Evolutionary conservation across 2,329 filamentous ascomycete species (phyloP).

Genomic region (Beauveria brongniartii): DNA sequence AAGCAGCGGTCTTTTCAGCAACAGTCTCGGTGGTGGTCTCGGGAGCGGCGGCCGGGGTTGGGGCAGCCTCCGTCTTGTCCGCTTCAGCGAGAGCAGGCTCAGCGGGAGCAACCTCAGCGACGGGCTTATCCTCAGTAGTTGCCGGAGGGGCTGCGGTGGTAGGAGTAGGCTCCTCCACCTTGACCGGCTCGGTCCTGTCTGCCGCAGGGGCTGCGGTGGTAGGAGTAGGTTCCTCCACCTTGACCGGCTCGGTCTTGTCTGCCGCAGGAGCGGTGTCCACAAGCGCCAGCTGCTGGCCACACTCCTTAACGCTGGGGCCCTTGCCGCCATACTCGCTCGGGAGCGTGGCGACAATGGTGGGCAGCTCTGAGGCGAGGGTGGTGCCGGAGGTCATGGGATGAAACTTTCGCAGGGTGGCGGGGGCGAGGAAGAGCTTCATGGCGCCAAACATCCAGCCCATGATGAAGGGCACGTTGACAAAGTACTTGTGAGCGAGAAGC

Average conservation of each 20-base stretch:
- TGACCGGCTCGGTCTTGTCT: slow-evolving; percentile 5
- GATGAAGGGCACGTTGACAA: slow-evolving; percentile 83
- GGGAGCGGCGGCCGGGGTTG: not conserved
- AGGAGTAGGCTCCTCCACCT: slow-evolving; percentile 6
- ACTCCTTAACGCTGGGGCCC: slow-evolving; percentile 37
- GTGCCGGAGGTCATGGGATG: slow-evolving; percentile 68
- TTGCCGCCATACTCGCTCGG: slow-evolving; percentile 76
- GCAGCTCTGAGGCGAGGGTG: slow-evolving; percentile 55
- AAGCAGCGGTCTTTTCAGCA: slow-evolving; percentile 12
- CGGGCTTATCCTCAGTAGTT: slow-evolving; percentile 6
- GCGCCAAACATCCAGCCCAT: slow-evolving; percentile 82
- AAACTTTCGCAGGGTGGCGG: slow-evolving; percentile 71
- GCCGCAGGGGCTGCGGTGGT: not conserved
- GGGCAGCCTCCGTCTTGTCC: slow-evolving; percentile 7
- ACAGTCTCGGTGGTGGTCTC: slow-evolving; percentile 11
- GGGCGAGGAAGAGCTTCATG: slow-evolving; percentile 67
- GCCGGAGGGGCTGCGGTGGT: not conserved
- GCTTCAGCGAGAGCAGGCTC: not conserved
- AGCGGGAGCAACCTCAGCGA: not conserved
- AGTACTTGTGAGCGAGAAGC: slow-evolving; percentile 79
- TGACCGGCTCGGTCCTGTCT: slow-evolving; percentile 5
- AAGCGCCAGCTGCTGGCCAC: slow-evolving; percentile 11
- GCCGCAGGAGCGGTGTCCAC: slow-evolving; percentile 21
- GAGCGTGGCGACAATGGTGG: slow-evolving; percentile 52
- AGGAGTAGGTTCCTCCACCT: slow-evolving; percentile 3